Evolutionary conservation across 345 rosid species (phyloP), one percentile per base, ranked within the genome.

Genomic region (Populus deltoides): DNA sequence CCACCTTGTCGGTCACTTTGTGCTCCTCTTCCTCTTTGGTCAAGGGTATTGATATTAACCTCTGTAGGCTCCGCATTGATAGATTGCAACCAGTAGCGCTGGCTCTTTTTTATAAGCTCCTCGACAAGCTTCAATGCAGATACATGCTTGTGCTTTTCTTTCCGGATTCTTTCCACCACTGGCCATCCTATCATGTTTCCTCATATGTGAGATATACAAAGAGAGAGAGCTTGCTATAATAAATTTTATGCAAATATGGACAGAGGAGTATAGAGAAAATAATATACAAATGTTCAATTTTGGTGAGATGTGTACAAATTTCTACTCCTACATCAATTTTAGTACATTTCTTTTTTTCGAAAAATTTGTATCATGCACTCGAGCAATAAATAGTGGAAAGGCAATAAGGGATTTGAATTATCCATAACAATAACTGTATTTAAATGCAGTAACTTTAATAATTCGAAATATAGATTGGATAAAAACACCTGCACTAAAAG

Each of bases 61-160:
- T 27, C 0, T 1, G 8, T 49, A 2, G 17, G 11, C 1, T 65
- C 39, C 8, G 9, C 22, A 27, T 22, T 53, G 4, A 51, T 45
- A 69, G 71, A 39, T 47, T 8, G 41, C n/a, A 2, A 24, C 75
- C 45, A n/a, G 6, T 17, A 22, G 18, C 5, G 6, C 13, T 20
- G 1, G 74, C 39, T 71, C 45, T 71, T 53, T 57, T 16, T 17
- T 1, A 81, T 71, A 3, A 84, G 72, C 45, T 71, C 66, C 59
- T 71, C 27, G 11, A 73, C 78, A 51, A 84, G 81, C n/a, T 67
- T 12, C 22, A 62, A 39, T 0, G 82, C 80, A 38, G 43, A 41
- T 45, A 35, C 38, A 25, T 62, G 72, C 55, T 31, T 43, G 49
- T 2, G 20, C 27, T 67, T 83, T 15, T 24, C 47, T 65, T 68